Percentiles rank a stretch among this genome's conserved stretches.
Conservation (phyloP, 768 basidiomycete species). For the Botryobasidium botryosum region DNA sequence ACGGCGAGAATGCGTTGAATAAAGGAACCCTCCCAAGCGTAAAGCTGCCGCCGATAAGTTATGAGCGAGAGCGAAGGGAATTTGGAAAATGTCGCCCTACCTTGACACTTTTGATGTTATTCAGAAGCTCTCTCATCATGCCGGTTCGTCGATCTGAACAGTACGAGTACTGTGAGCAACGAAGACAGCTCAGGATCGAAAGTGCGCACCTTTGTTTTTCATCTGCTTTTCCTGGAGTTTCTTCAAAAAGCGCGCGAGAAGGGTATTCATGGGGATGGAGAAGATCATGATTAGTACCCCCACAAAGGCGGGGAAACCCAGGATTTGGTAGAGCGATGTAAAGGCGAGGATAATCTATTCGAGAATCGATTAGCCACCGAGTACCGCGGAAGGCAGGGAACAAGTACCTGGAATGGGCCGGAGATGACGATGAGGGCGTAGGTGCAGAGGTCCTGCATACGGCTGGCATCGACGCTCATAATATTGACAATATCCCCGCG, state of each 20-base stretch:
- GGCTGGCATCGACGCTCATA: constrained; percentile 73
- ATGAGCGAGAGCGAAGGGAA: not conserved
- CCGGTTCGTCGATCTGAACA: constrained; percentile 16
- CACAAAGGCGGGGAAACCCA: constrained; percentile 84
- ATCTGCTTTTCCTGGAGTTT: constrained; percentile 75
- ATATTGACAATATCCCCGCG: constrained; percentile 90
- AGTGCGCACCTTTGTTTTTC: constrained; percentile 49
- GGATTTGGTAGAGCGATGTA: constrained; percentile 70
- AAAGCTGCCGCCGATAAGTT: constrained; percentile 42
- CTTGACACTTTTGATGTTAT: constrained; percentile 63
- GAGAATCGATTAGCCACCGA: not conserved
- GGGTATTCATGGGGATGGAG: constrained; percentile 57
- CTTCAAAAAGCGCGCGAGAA: constrained; percentile 53
- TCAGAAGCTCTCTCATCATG: constrained; percentile 84
- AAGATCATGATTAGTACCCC: constrained; percentile 81
- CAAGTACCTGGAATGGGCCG: constrained; percentile 61
- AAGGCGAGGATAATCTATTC: constrained; percentile 71
- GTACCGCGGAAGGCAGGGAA: not conserved
- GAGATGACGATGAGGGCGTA: constrained; percentile 74
- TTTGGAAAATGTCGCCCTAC: constrained; percentile 22
- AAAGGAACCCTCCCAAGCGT: constrained; percentile 92
- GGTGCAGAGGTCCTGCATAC: constrained; percentile 64
- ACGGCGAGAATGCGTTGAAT: constrained; percentile 60
- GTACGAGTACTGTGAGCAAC: not conserved
- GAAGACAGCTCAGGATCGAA: not conserved